Evolutionary conservation across 306 rosid species (phyloP), one percentile per base, ranked within the genome.

Genomic region (Prunus mongolica): DNA sequence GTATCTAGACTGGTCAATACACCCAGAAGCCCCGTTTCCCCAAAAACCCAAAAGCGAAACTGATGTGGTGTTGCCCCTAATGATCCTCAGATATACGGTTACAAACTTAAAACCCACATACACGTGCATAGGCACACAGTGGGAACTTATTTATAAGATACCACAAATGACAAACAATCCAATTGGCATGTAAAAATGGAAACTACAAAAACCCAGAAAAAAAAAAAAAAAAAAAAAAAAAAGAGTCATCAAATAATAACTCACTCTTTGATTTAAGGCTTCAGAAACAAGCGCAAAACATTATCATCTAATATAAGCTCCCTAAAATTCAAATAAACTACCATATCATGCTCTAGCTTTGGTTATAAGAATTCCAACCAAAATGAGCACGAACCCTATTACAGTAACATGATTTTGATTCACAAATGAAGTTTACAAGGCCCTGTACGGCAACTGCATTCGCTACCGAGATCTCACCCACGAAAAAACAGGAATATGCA

Each of bases 331-430:
- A 57, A 72, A 8, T 18, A 34, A 32, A 16, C 27, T 24, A 12
- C 18, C 14, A 13, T 9, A 6, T 11, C 47, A 27, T 44, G 25
- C 30, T 46, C 57, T 34, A 49, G 63, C 54, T 70, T n/a, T 7
- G 61, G 20, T 55, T 64, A 24, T 63, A 15, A 45, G 12, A 47
- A 63, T 71, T 30, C 55, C 32, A 32, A 64, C n/a, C 72, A 45
- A 65, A 76, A 64, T 54, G 76, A 80, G 65, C 16, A 19, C 30
- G 49, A 68, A 74, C 38, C n/a, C 6, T 13, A 16, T 20, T n/a
- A 67, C 38, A 58, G 41, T 11, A 9, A 38, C 73, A 15, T 10
- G 12, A 44, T 55, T 18, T 64, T 25, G 28, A 12, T 25, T 44
- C 2, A 0, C 4, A 28, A 34, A 16, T 34, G n/a, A 63, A 64